These are phyloP conservation scores for Pistacia vera DNA, from an alignment of 345 rosid species.

Conservation along the genomic window DNA sequence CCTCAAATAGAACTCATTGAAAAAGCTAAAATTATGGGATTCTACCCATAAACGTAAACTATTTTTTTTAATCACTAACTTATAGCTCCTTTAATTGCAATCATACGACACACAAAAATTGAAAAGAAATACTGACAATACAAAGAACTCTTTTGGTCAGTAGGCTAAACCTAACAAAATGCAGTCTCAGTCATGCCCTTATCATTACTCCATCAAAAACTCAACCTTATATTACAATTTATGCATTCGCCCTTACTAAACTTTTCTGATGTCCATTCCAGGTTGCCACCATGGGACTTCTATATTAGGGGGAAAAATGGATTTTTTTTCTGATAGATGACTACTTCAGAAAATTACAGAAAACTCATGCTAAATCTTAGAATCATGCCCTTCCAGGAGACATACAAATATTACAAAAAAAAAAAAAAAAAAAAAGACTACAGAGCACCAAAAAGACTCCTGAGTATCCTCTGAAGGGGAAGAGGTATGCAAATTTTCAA, in stretches of 20 bases:
- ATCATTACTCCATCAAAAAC: background rate
- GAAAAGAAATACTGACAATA: no score
- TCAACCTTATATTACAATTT: background rate
- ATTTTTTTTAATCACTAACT: no score
- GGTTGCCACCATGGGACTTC: background rate
- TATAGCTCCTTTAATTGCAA: no score
- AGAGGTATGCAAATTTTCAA: background rate
- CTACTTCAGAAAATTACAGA: background rate
- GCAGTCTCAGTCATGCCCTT: background rate
- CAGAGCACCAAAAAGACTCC: background rate
- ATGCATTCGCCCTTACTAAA: no score
- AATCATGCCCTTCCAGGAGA: background rate
- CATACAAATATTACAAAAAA: background rate
- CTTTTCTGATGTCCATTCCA: background rate
- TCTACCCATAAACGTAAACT: no score
- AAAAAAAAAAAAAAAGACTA: background rate
- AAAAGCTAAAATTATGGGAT: no score
- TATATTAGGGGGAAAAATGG: background rate
- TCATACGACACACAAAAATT: no score
- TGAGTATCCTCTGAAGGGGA: background rate
- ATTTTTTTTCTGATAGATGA: background rate
- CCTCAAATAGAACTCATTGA: no score
- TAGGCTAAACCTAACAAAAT: no score
- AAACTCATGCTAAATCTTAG: background rate
- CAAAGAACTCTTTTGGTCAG: no score